phyloP scores from a whole-genome alignment of 2,329 filamentous ascomycete genomes.

The Pseudogymnoascus sp. region DNA sequence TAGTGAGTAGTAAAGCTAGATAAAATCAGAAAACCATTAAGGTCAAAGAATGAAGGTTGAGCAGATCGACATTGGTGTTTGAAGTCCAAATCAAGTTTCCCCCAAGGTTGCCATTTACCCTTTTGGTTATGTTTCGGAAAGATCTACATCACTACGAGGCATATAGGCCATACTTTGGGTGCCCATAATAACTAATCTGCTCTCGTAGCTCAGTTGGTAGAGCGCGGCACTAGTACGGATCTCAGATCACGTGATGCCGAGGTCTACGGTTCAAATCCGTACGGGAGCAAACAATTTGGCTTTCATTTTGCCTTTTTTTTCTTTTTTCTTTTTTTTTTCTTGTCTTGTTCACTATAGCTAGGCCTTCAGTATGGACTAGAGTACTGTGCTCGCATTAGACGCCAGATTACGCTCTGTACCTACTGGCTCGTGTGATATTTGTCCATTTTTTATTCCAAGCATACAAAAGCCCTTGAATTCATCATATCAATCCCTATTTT shows the following conservation, averaged over 20 bases:
- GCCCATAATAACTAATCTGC: background rate
- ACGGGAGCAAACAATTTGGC: background rate
- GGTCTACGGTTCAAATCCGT: background rate
- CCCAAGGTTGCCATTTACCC: no score
- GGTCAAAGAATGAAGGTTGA: background rate
- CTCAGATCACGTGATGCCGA: background rate
- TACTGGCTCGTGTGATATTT: background rate
- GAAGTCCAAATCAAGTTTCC: background rate
- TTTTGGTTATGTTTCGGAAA: no score
- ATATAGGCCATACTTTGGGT: background rate
- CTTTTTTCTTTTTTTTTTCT: constrained; percentile 12
- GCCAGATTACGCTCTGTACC: background rate
- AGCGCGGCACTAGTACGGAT: constrained; percentile 8
- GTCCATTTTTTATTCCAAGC: constrained; percentile 10
- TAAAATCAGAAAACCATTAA: background rate
- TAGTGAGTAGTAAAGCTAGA: background rate
- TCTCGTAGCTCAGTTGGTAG: constrained; percentile 16
- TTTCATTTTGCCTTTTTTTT: background rate
- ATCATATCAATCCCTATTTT: constrained; percentile 20
- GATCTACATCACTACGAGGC: background rate
- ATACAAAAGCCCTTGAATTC: constrained; percentile 23
- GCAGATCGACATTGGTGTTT: background rate
- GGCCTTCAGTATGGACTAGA: no score
- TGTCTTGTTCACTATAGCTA: background rate
- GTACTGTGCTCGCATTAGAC: background rate